These are phyloP conservation scores for Arthrinium puccinioides DNA, from an alignment of 2,329 filamentous ascomycete genomes.

Conservation along the genomic window DNA sequence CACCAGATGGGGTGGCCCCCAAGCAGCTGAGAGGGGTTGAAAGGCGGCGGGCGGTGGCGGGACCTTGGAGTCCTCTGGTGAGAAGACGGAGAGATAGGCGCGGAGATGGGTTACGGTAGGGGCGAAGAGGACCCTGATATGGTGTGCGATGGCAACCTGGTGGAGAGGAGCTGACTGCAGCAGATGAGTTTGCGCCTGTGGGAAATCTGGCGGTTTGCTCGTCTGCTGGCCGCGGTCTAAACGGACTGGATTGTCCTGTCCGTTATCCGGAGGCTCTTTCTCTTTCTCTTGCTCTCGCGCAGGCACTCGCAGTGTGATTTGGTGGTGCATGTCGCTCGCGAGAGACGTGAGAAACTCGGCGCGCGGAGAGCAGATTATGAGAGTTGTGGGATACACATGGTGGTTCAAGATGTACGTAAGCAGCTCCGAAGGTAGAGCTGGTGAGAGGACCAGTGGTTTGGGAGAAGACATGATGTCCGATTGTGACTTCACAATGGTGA, in stretches of 20 bases:
- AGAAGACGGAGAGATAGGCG: constrained; percentile 61
- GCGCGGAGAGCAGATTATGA: constrained; percentile 64
- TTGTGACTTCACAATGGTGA: constrained; percentile 10
- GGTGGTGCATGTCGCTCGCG: constrained; percentile 32
- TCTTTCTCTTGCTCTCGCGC: too few relatives aligned
- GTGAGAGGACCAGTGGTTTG: constrained; percentile 35
- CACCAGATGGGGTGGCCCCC: constrained; percentile 39
- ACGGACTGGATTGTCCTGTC: background rate
- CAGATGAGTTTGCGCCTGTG: constrained; percentile 9
- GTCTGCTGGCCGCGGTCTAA: background rate
- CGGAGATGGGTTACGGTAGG: constrained; percentile 71
- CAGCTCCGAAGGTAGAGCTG: constrained; percentile 51
- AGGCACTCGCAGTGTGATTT: too few relatives aligned
- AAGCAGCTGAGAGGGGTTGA: background rate
- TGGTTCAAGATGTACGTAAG: constrained; percentile 55
- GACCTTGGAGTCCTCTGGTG: constrained; percentile 26
- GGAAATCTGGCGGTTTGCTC: constrained; percentile 8
- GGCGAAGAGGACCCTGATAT: constrained; percentile 64
- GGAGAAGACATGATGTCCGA: constrained; percentile 9
- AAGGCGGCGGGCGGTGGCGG: constrained; percentile 26
- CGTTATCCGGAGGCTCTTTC: background rate
- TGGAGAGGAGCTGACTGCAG: constrained; percentile 60
- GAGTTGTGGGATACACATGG: constrained; percentile 50
- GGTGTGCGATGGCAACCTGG: constrained; percentile 60
- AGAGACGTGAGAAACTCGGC: constrained; percentile 58